Evolutionary conservation across 75 land plant genomes (phyloP).

Genomic region (Larix kaempferi): DNA sequence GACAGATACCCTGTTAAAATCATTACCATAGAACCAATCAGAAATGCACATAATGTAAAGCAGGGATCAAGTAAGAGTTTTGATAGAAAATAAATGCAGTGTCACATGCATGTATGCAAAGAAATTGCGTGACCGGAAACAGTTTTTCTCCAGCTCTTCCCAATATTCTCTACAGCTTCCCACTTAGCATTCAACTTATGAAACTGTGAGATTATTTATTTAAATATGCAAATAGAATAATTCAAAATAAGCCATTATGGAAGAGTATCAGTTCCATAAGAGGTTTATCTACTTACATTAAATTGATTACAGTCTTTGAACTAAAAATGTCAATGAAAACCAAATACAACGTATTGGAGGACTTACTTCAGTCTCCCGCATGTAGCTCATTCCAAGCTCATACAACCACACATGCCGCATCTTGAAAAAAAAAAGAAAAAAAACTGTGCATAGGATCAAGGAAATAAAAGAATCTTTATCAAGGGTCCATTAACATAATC

Average conservation of each 20-base stretch:
- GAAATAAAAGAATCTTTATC: too few relatives aligned
- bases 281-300: not conserved
- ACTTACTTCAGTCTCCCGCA: not conserved
- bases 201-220: not conserved
- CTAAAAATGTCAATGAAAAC: constrained; percentile 7
- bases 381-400: too few relatives aligned
- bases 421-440: too few relatives aligned
- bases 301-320: not conserved
- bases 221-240: too few relatives aligned
- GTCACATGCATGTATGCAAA: constrained; percentile 43
- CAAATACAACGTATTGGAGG: not conserved
- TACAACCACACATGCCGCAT: too few relatives aligned
- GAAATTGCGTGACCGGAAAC: constrained; percentile 37
- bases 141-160: constrained; percentile 32
- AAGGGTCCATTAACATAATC: too few relatives aligned
- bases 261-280: not conserved
- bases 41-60: not conserved
- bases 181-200: constrained; percentile 6
- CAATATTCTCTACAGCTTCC: constrained; percentile 36
- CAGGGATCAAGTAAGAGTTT: not conserved
- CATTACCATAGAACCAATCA: not conserved
- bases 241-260: too few relatives aligned
- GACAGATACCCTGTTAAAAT: constrained; percentile 29
- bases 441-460: too few relatives aligned
- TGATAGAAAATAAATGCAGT: not conserved